These are phyloP conservation scores for Salix caprea DNA, from an alignment of 345 rosid species.

Conservation along the genomic window DNA sequence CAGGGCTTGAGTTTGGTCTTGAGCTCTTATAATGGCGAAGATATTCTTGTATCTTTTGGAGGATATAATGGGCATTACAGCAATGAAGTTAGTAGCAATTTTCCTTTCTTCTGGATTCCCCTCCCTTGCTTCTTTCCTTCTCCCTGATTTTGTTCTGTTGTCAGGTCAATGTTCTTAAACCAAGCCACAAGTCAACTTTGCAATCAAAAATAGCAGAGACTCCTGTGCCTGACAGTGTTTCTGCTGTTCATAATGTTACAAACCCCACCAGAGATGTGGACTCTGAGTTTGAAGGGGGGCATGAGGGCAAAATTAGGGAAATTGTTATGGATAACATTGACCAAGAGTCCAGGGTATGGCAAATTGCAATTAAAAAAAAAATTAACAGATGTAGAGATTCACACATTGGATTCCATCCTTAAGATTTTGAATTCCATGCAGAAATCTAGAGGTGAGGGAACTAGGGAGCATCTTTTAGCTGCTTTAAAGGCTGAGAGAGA, in stretches of 20 bases:
- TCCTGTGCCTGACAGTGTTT: conserved; percentile 68
- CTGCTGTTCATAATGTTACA: conserved; percentile 64
- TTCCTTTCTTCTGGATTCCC: background rate
- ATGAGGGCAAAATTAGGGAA: conserved; percentile 86
- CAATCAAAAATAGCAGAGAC: conserved; percentile 56
- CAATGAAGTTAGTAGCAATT: conserved; percentile 58
- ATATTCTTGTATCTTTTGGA: conserved; percentile 86
- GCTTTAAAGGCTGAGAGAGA: conserved; percentile 75
- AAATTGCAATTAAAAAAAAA: background rate
- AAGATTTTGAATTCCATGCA: conserved; percentile 25
- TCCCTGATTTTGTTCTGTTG: conserved; percentile 19
- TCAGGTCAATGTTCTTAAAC: conserved; percentile 87
- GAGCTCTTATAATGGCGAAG: conserved; percentile 74
- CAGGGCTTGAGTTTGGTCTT: conserved; percentile 93
- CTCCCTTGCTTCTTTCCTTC: conserved; percentile 3
- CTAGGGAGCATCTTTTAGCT: conserved; percentile 39
- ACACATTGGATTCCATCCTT: background rate
- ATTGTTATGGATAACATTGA: conserved; percentile 69
- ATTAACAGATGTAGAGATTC: background rate
- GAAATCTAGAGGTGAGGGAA: conserved; percentile 52
- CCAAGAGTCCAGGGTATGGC: conserved; percentile 49
- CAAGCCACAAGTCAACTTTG: conserved; percentile 85
- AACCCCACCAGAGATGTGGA: conserved; percentile 75
- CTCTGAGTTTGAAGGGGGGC: conserved; percentile 69
- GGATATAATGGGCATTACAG: conserved; percentile 96